Conservation (phyloP, 805 yeast genomes). For the Saturnispora galanensis region DNA sequence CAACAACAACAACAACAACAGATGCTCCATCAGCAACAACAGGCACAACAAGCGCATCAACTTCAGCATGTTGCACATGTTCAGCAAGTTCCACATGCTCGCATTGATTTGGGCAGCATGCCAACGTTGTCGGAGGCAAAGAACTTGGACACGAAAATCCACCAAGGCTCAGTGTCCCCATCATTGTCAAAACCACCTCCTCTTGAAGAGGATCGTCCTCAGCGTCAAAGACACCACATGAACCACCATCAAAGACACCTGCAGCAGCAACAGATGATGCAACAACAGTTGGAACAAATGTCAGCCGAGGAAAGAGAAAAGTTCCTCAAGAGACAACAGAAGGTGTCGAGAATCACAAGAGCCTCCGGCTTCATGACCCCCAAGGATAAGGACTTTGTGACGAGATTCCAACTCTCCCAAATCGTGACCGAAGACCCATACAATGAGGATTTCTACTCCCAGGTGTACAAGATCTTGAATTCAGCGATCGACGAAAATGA, state of each 20-base stretch:
- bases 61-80: conserved; percentile 13
- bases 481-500: conserved; percentile 46
- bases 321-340: conserved; percentile 58
- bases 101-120: conserved; percentile 15
- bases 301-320: conserved; percentile 67
- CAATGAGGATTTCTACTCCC: conserved; percentile 93
- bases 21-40: conserved; percentile 6
- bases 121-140: conserved; percentile 16
- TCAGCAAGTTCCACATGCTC: conserved; percentile 12
- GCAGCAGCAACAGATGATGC: conserved; percentile 21
- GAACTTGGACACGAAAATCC: not conserved
- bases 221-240: conserved; percentile 12
- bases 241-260: conserved; percentile 16
- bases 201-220: conserved; percentile 11
- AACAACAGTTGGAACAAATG: conserved; percentile 32
- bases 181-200: conserved; percentile 9
- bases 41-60: conserved; percentile 15
- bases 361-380: conserved; percentile 95
- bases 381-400: conserved; percentile 90
- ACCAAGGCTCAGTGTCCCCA: not conserved
- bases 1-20: conserved; percentile 18
- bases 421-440: conserved; percentile 96
- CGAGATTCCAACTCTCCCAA: conserved; percentile 88
- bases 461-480: conserved; percentile 74
- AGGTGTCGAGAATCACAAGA: conserved; percentile 63